Evolutionary conservation across 208 protist species (phyloP).

Genomic region (Leishmania arabica): DNA sequence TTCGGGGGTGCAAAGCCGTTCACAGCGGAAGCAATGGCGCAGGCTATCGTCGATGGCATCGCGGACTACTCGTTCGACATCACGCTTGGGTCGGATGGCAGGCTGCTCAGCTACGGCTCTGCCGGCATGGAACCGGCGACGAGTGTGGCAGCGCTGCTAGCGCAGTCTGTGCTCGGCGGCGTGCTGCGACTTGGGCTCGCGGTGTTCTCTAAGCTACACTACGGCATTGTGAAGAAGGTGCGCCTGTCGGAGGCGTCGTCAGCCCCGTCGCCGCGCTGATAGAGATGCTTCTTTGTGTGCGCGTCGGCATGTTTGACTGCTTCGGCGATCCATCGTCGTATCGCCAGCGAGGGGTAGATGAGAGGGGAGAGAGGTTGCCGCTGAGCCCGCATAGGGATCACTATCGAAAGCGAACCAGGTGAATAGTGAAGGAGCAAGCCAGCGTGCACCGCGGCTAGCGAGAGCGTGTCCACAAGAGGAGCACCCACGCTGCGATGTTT

Average conservation of each 20-base stretch:
- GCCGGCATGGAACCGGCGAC: slow-evolving; percentile 76
- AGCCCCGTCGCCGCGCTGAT: slow-evolving; percentile 17
- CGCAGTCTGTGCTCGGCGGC: slow-evolving; percentile 44
- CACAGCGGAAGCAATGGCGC: slow-evolving; percentile 52
- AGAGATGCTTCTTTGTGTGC: background rate
- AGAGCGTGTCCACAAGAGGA: background rate
- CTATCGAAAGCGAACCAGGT: background rate
- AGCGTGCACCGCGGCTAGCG: too few species aligned
- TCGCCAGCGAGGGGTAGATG: background rate
- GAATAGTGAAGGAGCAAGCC: background rate
- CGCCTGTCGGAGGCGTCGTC: slow-evolving; percentile 24
- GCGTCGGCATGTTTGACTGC: background rate
- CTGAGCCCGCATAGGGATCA: background rate
- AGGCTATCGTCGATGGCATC: slow-evolving; percentile 55
- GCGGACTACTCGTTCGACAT: slow-evolving; percentile 80
- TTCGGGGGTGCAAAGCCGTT: slow-evolving; percentile 73
- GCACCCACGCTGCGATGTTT: background rate
- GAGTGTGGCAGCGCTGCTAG: slow-evolving; percentile 46
- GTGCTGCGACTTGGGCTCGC: slow-evolving; percentile 63
- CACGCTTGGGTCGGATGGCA: slow-evolving; percentile 67
- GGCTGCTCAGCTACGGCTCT: slow-evolving; percentile 51
- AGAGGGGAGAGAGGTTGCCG: background rate
- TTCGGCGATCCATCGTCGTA: background rate
- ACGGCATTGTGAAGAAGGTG: slow-evolving; percentile 70
- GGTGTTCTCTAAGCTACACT: slow-evolving; percentile 71